These are phyloP conservation scores for Ambrosiella beaveri DNA, from an alignment of 2,329 filamentous ascomycete genomes.

Conservation along the genomic window DNA sequence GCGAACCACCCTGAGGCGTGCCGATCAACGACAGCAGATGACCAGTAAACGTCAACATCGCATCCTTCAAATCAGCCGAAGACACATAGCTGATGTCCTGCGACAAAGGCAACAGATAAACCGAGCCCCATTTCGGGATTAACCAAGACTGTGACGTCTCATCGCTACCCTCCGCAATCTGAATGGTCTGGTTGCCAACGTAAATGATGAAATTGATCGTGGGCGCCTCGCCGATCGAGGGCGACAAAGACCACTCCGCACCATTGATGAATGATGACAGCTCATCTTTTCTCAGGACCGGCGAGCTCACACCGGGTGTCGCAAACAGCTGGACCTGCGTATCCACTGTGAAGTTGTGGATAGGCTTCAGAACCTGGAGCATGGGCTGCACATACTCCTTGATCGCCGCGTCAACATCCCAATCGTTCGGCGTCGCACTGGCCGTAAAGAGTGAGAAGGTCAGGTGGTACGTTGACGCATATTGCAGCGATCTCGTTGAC, in stretches of 20 bases:
- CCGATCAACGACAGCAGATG: constrained; percentile 81
- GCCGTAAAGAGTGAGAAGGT: constrained; percentile 91
- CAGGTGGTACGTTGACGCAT: constrained; percentile 83
- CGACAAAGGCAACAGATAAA: constrained; percentile 37
- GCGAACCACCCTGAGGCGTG: constrained; percentile 63
- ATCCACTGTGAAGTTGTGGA: constrained; percentile 91
- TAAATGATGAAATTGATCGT: constrained; percentile 95
- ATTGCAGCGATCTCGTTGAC: constrained; percentile 72
- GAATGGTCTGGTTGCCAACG: constrained; percentile 61
- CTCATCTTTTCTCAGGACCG: constrained; percentile 64
- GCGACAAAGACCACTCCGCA: constrained; percentile 90
- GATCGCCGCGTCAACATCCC: constrained; percentile 76
- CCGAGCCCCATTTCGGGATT: constrained; percentile 83
- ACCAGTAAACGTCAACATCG: constrained; percentile 76
- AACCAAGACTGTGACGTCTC: constrained; percentile 55
- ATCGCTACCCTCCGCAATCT: constrained; percentile 21
- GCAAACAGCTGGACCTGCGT: constrained; percentile 94
- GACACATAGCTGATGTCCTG: constrained; percentile 35
- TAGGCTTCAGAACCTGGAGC: constrained; percentile 58
- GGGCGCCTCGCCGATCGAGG: constrained; percentile 80
- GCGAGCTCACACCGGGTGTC: constrained; percentile 41
- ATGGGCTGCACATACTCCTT: constrained; percentile 68
- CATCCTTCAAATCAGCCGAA: constrained; percentile 51
- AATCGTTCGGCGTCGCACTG: constrained; percentile 59
- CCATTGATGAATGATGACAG: constrained; percentile 92